A percentile compares a stretch with the other conserved stretches of the same genome.
phyloP scores from a whole-genome alignment of 2,329 filamentous ascomycete genomes.

The Fragosphaeria purpurea region DNA sequence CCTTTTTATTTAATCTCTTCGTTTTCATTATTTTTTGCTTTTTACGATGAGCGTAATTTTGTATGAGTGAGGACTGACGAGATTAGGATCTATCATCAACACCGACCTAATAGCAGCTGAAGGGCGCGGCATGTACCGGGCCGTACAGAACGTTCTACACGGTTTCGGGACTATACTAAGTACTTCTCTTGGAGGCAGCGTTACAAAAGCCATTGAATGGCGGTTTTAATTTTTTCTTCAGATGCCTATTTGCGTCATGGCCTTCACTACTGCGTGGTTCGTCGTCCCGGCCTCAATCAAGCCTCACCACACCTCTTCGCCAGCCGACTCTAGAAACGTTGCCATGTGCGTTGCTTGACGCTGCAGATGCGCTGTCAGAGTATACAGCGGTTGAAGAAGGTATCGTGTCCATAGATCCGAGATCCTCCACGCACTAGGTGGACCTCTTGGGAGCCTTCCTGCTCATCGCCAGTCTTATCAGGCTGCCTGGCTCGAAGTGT shows the following conservation, averaged over 20 bases:
- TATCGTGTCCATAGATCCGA: conserved; percentile 10
- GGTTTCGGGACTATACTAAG: conserved; percentile 58
- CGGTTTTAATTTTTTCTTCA: conserved; percentile 57
- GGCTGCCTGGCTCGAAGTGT: conserved; percentile 32
- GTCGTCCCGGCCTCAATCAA: conserved; percentile 1
- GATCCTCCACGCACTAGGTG: conserved; percentile 40
- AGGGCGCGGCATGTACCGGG: conserved; percentile 65
- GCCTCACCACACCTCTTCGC: background rate
- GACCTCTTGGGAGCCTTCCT: conserved; percentile 49
- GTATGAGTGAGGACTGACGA: background rate
- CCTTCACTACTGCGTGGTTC: conserved; percentile 23
- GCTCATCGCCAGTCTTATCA: conserved; percentile 47
- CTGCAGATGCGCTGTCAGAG: background rate
- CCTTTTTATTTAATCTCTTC: background rate
- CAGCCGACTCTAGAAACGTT: too few relatives aligned
- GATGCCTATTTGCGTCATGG: conserved; percentile 47
- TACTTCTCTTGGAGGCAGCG: conserved; percentile 58
- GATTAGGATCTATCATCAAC: conserved; percentile 55
- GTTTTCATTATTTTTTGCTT: too few relatives aligned
- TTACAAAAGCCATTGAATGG: conserved; percentile 58
- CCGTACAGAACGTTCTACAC: conserved; percentile 61
- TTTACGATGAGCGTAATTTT: too few relatives aligned
- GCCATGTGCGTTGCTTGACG: too few relatives aligned
- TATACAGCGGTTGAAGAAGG: background rate
- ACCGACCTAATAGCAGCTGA: conserved; percentile 62